phyloP scores from a whole-genome alignment of 768 basidiomycete species.

The Lyophyllum decastes region DNA sequence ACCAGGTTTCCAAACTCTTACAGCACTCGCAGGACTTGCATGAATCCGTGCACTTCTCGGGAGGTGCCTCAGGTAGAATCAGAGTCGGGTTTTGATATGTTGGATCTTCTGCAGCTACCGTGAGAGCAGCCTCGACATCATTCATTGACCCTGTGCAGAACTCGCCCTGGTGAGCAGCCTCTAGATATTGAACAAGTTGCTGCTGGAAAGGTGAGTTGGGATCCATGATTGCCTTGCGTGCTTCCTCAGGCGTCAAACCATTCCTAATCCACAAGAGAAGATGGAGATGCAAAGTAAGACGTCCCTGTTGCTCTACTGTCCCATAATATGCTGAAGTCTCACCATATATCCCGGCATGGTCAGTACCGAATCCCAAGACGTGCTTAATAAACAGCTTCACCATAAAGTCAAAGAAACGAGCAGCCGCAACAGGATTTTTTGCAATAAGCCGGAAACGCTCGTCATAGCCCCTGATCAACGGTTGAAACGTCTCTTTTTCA shows the following conservation, averaged over 20 bases:
- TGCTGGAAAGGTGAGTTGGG: constrained; percentile 4
- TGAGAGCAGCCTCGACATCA: neutral
- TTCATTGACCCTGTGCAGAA: neutral
- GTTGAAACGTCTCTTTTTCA: constrained; percentile 20
- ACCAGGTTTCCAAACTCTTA: constrained; percentile 10
- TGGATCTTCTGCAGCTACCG: too few species aligned
- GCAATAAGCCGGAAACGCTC: neutral
- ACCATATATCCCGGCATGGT: constrained; percentile 29
- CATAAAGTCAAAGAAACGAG: too few species aligned
- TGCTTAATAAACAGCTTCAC: too few species aligned
- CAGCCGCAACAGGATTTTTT: too few species aligned
- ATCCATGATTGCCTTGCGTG: constrained; percentile 5
- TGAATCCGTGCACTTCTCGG: neutral
- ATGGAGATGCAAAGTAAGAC: constrained; percentile 29
- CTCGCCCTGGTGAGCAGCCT: constrained; percentile 3
- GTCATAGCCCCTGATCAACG: constrained; percentile 6
- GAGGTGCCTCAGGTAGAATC: constrained; percentile 24
- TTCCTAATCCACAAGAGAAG: constrained; percentile 26
- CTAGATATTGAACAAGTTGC: constrained; percentile 4
- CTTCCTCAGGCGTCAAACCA: constrained; percentile 10
- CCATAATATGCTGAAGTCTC: constrained; percentile 29
- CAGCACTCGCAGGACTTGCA: constrained; percentile 25
- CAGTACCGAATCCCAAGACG: constrained; percentile 17
- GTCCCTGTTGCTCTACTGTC: constrained; percentile 32
- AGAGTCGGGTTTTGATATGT: constrained; percentile 15